Evolutionary conservation across 1,139 yeast species (phyloP).

Genomic region (Eremothecium cymbalariae): DNA sequence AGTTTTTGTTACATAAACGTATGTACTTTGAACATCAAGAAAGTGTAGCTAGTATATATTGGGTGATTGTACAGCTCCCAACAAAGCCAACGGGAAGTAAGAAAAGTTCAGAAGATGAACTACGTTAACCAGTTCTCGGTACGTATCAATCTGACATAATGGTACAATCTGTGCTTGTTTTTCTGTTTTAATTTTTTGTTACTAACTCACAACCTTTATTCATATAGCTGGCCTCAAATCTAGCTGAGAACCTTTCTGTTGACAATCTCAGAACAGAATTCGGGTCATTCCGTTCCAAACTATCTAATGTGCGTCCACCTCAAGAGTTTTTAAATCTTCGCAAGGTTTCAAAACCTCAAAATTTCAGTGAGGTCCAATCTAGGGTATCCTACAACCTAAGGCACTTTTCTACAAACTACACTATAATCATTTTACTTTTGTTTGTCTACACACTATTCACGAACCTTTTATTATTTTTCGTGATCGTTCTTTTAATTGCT

Average conservation of each 20-base stretch:
- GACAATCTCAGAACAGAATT: conserved; percentile 28
- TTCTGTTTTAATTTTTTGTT: neutral
- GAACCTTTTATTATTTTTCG: conserved; percentile 76
- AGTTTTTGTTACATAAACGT: too few relatives aligned
- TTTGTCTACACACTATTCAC: conserved; percentile 69
- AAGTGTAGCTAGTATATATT: too few relatives aligned
- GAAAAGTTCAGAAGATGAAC: conserved; percentile 6
- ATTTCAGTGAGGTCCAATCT: conserved; percentile 82
- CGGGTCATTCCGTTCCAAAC: conserved; percentile 46
- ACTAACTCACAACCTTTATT: neutral
- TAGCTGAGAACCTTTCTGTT: conserved; percentile 26
- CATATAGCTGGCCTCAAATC: conserved; percentile 24
- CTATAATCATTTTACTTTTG: conserved; percentile 62
- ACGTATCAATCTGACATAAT: conserved; percentile 2
- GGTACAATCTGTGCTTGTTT: too few relatives aligned
- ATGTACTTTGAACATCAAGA: too few relatives aligned
- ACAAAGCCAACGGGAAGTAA: too few relatives aligned
- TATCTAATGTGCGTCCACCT: conserved; percentile 74
- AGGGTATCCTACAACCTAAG: conserved; percentile 80
- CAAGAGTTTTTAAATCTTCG: conserved; percentile 91
- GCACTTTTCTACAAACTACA: conserved; percentile 82
- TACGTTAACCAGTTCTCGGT: conserved; percentile 8
- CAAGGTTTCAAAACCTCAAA: conserved; percentile 81
- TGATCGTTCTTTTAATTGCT: conserved; percentile 54
- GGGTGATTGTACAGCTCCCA: too few relatives aligned